Evolutionary conservation across 2,329 filamentous ascomycete species (phyloP).

Genomic region (Aspergillus sp.): DNA sequence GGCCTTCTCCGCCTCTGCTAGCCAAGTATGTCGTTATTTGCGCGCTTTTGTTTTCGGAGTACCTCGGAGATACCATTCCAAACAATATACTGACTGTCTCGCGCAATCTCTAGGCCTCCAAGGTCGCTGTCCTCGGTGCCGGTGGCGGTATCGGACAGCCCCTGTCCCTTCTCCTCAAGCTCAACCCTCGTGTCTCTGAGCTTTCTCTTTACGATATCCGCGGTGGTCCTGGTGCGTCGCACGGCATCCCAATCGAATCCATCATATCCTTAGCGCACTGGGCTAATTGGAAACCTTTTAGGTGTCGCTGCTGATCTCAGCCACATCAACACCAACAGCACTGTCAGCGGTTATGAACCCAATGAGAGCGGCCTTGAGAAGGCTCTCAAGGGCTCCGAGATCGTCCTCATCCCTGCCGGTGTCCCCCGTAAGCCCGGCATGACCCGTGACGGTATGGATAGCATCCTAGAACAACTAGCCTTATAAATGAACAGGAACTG

Average conservation of each 20-base stretch:
- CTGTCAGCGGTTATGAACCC: slow-evolving; percentile 84
- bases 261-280: background rate
- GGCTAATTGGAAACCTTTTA: slow-evolving; percentile 39
- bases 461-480: background rate
- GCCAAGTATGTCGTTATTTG: slow-evolving; percentile 60
- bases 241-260: background rate
- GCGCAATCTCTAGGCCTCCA: slow-evolving; percentile 69
- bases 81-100: slow-evolving; percentile 18
- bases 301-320: slow-evolving; percentile 97
- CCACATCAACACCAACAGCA: slow-evolving; percentile 99
- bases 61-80: slow-evolving; percentile 10
- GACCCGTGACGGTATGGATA: slow-evolving; percentile 78
- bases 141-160: slow-evolving; percentile 98
- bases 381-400: slow-evolving; percentile 82
- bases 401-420: slow-evolving; percentile 96
- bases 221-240: slow-evolving; percentile 77
- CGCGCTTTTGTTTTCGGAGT: slow-evolving; percentile 6
- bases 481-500: background rate
- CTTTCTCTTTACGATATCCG: slow-evolving; percentile 98
- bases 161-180: slow-evolving; percentile 95
- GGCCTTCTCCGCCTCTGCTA: slow-evolving; percentile 77
- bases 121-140: slow-evolving; percentile 96
- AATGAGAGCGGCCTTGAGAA: slow-evolving; percentile 71
- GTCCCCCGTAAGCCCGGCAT: slow-evolving; percentile 99
- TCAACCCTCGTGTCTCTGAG: slow-evolving; percentile 91